Conservation (phyloP, 2,329 filamentous ascomycete species). For the Fusarium sp. region DNA sequence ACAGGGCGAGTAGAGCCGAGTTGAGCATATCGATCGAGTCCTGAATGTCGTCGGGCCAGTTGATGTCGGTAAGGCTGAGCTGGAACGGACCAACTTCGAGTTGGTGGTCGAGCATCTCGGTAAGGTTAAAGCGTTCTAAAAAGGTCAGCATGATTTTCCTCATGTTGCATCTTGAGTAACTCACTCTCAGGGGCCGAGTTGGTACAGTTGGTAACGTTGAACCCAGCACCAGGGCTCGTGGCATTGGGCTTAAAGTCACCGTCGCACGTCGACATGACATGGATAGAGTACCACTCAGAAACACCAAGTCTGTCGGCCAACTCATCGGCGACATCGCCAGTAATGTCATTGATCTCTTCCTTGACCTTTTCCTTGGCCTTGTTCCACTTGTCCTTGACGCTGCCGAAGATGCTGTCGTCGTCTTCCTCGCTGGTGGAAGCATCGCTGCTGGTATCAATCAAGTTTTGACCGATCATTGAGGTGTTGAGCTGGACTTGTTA, state of each 20-base stretch:
- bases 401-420: conserved; percentile 43
- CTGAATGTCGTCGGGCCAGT: conserved; percentile 57
- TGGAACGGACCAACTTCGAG: conserved; percentile 57
- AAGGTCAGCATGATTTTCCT: not conserved
- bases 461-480: conserved; percentile 51
- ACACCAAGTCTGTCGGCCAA: conserved; percentile 57
- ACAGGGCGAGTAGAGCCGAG: conserved; percentile 57
- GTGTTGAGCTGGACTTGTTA: conserved; percentile 49
- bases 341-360: conserved; percentile 53
- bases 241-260: conserved; percentile 58
- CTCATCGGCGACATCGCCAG: conserved; percentile 53
- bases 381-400: conserved; percentile 43
- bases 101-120: conserved; percentile 57
- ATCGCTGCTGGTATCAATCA: conserved; percentile 39
- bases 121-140: conserved; percentile 58
- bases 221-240: conserved; percentile 48
- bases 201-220: conserved; percentile 59
- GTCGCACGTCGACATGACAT: conserved; percentile 60
- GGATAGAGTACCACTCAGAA: conserved; percentile 63
- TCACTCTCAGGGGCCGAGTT: conserved; percentile 51
- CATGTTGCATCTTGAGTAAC: conserved; percentile 13
- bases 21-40: conserved; percentile 62
- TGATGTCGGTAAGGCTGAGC: conserved; percentile 57
- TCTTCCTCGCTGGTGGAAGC: conserved; percentile 40
- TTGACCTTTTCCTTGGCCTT: conserved; percentile 49